These are phyloP conservation scores for Curvularia spicifera DNA, from an alignment of 2,329 filamentous ascomycete genomes.

Conservation along the genomic window DNA sequence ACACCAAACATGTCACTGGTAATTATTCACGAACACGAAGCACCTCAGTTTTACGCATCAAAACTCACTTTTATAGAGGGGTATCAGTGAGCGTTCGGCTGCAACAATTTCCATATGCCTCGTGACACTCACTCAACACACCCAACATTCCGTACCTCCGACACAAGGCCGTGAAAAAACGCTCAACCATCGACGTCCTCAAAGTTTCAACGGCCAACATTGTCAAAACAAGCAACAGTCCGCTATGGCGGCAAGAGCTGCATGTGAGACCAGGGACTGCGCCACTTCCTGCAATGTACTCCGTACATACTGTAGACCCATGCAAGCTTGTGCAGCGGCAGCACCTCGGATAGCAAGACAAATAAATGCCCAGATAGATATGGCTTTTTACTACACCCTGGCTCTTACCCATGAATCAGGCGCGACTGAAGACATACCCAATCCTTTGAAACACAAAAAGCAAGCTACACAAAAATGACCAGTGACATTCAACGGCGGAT, in stretches of 20 bases:
- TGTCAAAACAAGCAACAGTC: not conserved
- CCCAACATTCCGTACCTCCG: not conserved
- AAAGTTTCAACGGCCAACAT: not conserved
- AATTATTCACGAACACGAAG: not conserved
- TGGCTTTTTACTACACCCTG: not conserved
- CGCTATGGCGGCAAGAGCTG: conserved; percentile 3
- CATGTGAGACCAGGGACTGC: not conserved
- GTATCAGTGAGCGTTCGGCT: not conserved
- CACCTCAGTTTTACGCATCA: not conserved
- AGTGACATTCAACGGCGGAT: not conserved
- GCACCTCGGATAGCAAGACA: conserved; percentile 1
- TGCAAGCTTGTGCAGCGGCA: not conserved
- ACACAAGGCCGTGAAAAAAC: not conserved
- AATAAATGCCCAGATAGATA: not conserved
- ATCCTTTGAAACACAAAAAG: not conserved
- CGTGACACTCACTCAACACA: not conserved
- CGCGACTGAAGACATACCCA: not conserved
- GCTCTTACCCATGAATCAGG: not conserved
- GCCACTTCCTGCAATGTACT: not conserved
- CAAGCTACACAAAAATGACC: not conserved
- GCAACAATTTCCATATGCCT: not conserved
- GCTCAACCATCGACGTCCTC: not conserved
- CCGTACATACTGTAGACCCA: not conserved
- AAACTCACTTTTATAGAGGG: not conserved
- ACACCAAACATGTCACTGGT: not conserved